Conservation (phyloP, 2,329 filamentous ascomycete genomes). For the Xylariaceae sp. region DNA sequence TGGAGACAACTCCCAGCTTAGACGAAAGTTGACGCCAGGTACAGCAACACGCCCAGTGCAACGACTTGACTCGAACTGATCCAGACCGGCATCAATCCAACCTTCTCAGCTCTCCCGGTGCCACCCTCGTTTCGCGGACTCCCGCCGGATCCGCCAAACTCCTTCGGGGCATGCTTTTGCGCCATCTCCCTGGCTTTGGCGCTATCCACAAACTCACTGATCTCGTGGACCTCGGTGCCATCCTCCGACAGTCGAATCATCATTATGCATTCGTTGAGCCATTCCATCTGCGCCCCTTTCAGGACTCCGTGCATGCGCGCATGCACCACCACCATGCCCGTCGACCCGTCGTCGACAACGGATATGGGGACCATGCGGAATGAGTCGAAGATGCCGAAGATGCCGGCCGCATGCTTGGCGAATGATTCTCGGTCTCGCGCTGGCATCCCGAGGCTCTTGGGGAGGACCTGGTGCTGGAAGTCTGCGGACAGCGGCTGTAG, state of each 20-base stretch:
- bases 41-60: not conserved
- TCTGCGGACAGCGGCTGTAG: slow-evolving; percentile 28
- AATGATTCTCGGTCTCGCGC: slow-evolving; percentile 32
- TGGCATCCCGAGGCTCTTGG: slow-evolving; percentile 34
- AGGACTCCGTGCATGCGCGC: slow-evolving; percentile 31
- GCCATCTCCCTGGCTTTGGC: slow-evolving; percentile 33
- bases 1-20: too few relatives aligned
- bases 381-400: slow-evolving; percentile 36
- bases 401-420: slow-evolving; percentile 32
- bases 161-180: slow-evolving; percentile 24
- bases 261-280: slow-evolving; percentile 31
- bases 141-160: slow-evolving; percentile 14
- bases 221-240: slow-evolving; percentile 18
- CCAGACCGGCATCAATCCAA: not conserved
- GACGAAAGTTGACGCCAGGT: not conserved
- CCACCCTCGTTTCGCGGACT: not conserved
- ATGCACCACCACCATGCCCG: slow-evolving; percentile 28
- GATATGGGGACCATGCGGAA: slow-evolving; percentile 35
- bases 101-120: not conserved
- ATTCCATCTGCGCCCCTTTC: slow-evolving; percentile 13
- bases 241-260: slow-evolving; percentile 27
- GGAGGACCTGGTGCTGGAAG: slow-evolving; percentile 37
- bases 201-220: slow-evolving; percentile 39
- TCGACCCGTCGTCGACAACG: slow-evolving; percentile 26
- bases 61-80: not conserved